phyloP scores from a whole-genome alignment of 495 filamentous ascomycete genomes.

The Xylaria bambusicola region DNA sequence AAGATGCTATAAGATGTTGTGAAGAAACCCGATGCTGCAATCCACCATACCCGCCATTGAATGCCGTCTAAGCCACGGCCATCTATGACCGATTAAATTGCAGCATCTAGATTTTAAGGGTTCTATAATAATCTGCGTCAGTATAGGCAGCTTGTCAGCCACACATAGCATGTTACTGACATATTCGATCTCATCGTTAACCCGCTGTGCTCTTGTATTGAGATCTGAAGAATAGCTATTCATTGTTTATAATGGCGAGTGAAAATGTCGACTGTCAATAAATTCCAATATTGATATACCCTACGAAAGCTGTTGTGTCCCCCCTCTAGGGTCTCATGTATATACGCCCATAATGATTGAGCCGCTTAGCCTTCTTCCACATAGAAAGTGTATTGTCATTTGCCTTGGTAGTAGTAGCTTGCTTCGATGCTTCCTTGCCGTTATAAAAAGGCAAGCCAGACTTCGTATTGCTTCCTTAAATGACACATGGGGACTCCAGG shows the following conservation, averaged over 20 bases:
- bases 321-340: not conserved
- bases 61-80: slow-evolving; percentile 33
- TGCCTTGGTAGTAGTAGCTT: not conserved
- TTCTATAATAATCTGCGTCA: slow-evolving; percentile 17
- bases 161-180: not conserved
- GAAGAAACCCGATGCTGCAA: slow-evolving; percentile 68
- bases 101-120: slow-evolving; percentile 23
- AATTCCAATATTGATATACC: no score
- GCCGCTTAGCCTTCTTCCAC: not conserved
- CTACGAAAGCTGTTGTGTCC: no score
- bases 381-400: not conserved
- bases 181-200: slow-evolving; percentile 3
- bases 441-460: no score
- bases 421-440: not conserved
- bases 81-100: slow-evolving; percentile 29
- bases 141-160: no score
- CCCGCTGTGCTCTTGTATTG: not conserved
- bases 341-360: not conserved
- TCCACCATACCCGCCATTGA: slow-evolving; percentile 43
- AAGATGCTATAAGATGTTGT: slow-evolving; percentile 70
- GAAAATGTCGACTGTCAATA: not conserved
- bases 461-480: not conserved
- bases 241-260: not conserved
- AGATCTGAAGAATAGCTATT: slow-evolving; percentile 3
- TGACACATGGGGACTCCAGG: slow-evolving; percentile 2